Evolutionary conservation across 2,329 filamentous ascomycete genomes (phyloP), one percentile per base, ranked within the genome.

Genomic region (Calonectria montana): DNA sequence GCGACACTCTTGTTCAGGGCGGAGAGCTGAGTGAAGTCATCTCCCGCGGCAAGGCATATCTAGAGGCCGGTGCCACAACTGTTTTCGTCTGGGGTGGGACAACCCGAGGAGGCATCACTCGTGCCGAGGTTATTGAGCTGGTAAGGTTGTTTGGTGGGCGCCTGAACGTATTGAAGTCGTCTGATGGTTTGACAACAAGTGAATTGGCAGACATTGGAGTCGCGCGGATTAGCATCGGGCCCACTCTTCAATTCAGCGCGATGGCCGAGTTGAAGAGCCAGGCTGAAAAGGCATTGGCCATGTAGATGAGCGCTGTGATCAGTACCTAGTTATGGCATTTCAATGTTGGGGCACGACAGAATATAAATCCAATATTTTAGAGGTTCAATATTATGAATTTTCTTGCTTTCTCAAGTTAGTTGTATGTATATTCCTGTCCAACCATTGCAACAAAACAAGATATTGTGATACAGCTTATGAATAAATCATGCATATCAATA

Each of bases 41-140:
- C 64, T 78, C 80, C 59, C 82, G 90, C 1, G 90, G 89, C 0
- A 86, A 85, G 69, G 86, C 85, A 16, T 91, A 88, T 77, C 81
- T 91, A 3, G 85, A 83, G 1, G 88, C 88, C 7, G 90, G 89
- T 0, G 90, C 89, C 0, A 87, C 84, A 13, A 90, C 87, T 1
- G 84, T 89, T 0, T 91, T 91, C 81, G 87, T 90, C 48, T 91
- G 88, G 89, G 89, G 89, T 7, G 88, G 81, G 9, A 75, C 80
- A 0, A 79, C 80, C 45, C 59, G 59, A 23, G 59, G 59, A 63
- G 76, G 84, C 29, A 77, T 65, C 63, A 37, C 63, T 2, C 63
- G 63, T 23, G 63, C 43, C 29, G 63, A 65, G 25, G 63, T 65
- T 13, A 35, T 50, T 18, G 63, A 65, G n/a, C 21, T 65, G 21